Evolutionary conservation across 2,329 filamentous ascomycete genomes (phyloP).

Genomic region (Trichoderma guizhouense): DNA sequence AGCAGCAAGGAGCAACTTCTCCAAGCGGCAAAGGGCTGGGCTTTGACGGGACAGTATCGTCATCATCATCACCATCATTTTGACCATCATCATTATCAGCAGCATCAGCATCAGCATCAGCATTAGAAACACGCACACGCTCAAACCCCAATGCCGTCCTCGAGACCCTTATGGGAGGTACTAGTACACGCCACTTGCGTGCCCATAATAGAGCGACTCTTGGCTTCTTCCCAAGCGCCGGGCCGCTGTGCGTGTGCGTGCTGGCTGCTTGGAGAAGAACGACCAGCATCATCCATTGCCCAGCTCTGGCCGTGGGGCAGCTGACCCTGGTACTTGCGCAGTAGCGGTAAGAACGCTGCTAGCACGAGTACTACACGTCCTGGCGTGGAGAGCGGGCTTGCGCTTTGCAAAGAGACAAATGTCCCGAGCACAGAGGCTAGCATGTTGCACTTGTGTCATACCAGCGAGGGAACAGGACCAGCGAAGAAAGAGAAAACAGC

Average conservation of each 20-base stretch:
- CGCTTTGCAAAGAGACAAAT: background rate
- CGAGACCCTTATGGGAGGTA: background rate
- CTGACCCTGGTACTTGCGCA: conserved; percentile 4
- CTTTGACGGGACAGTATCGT: background rate
- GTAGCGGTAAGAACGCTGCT: background rate
- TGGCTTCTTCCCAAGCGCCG: background rate
- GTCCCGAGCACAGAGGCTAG: background rate
- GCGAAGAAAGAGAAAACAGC: background rate
- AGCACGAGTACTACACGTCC: background rate
- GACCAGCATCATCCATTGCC: background rate
- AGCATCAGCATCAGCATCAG: background rate
- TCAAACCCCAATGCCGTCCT: background rate
- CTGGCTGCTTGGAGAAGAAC: background rate
- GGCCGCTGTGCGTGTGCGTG: background rate
- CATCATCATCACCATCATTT: background rate
- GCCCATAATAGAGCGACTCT: background rate
- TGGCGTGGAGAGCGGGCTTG: background rate
- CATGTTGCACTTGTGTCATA: conserved; percentile 4
- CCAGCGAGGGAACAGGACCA: background rate
- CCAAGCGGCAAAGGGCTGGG: background rate
- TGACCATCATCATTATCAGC: background rate
- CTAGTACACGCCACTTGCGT: background rate
- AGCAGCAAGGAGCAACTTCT: background rate
- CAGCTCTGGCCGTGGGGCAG: background rate
- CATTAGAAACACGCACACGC: background rate